Evolutionary conservation across 306 rosid species (phyloP), one percentile per base, ranked within the genome.

Genomic region (Morella rubra): DNA sequence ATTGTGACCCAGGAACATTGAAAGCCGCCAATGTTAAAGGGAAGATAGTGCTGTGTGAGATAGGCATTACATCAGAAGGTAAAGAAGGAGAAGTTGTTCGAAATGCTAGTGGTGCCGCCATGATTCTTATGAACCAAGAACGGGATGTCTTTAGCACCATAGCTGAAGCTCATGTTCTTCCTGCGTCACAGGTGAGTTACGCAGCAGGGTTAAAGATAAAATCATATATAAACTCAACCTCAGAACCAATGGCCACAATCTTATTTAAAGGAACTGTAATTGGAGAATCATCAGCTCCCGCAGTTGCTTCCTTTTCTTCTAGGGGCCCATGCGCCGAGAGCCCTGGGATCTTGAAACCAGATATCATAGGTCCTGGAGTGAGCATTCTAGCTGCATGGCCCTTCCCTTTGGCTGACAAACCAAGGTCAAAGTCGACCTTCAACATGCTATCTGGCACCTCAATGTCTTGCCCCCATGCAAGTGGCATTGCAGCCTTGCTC

Each of bases 361-460:
- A 88, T 76, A 88, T 90, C 5, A 59, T 83, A 42, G 92, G 89
- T 3, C 91, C 88, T 0, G 88, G 89, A 14, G 84, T 88, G 8
- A 84, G 69, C 85, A 90, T 90, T 70, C 54, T 87, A 18, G 91
- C 87, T 0, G 90, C 93, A 42, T 89, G 91, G 96, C 86, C 69
- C 0, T 4, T 81, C 16, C 76, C 89, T 0, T 58, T 84, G 51
- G 91, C 79, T 77, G 60, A 90, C 52, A 51, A 60, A 14, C 6
- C 46, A 11, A 46, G 15, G n/a, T 16, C 67, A 20, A 76, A 65
- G 20, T 42, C 75, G 5, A 72, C 72, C 22, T 81, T 76, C 50
- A 73, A 73, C 46, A 42, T 85, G 1, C 69, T 85, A 71, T 81
- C 86, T 1, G 87, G 89, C 11, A 89, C 89, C 42, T 89, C 93